These are phyloP conservation scores for Drechslerella coelobrocha DNA, from an alignment of 2,329 filamentous ascomycete species.

Conservation along the genomic window DNA sequence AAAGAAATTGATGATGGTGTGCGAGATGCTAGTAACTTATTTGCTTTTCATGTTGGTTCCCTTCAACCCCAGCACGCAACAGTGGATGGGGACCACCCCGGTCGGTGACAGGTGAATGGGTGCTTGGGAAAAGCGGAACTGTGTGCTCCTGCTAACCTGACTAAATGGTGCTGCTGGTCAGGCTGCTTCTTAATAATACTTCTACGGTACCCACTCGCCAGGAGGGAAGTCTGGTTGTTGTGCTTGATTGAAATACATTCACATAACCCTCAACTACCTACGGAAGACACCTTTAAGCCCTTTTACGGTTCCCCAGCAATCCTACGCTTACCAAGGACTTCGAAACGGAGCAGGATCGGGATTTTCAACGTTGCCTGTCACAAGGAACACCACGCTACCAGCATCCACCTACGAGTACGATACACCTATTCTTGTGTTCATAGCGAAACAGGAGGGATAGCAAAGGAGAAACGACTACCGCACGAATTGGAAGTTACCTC, in stretches of 20 bases:
- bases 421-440: constrained; percentile 44
- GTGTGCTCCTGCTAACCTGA: constrained; percentile 12
- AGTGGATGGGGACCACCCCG: constrained; percentile 35
- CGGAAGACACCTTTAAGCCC: constrained; percentile 8
- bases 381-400: constrained; percentile 26
- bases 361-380: constrained; percentile 27
- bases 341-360: constrained; percentile 34
- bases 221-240: neutral
- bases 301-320: no score
- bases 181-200: constrained; percentile 46
- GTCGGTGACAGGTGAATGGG: constrained; percentile 47
- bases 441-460: constrained; percentile 48
- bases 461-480: constrained; percentile 33
- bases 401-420: constrained; percentile 32
- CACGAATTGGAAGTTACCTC: constrained; percentile 47
- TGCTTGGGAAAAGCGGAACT: constrained; percentile 38
- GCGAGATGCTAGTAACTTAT: constrained; percentile 23
- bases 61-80: constrained; percentile 38
- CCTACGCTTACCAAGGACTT: constrained; percentile 22
- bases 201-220: constrained; percentile 39
- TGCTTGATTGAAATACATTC: neutral
- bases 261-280: neutral
- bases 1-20: constrained; percentile 37
- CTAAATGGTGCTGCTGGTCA: constrained; percentile 21
- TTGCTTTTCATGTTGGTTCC: constrained; percentile 46